Conservation (phyloP, 2,329 filamentous ascomycete genomes). For the Colletotrichum gigasporum region DNA sequence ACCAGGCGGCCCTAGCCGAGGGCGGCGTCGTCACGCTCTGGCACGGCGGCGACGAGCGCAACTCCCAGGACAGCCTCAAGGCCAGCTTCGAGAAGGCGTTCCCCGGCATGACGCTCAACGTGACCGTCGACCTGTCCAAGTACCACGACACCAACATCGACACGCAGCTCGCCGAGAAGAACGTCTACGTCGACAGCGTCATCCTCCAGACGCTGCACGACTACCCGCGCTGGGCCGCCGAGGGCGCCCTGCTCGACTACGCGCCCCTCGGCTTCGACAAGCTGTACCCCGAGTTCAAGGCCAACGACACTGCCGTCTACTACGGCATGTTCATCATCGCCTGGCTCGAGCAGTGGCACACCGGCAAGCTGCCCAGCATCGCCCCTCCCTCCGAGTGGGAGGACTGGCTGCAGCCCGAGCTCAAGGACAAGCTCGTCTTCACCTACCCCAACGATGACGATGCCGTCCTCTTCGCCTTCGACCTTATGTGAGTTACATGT, state of each 20-base stretch:
- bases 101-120: constrained; percentile 59
- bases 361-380: constrained; percentile 44
- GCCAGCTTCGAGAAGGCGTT: constrained; percentile 55
- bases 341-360: constrained; percentile 49
- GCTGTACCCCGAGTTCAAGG: constrained; percentile 52
- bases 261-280: constrained; percentile 56
- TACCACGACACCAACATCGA: constrained; percentile 61
- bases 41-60: constrained; percentile 58
- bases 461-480: constrained; percentile 60
- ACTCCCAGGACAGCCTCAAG: constrained; percentile 50
- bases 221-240: constrained; percentile 59
- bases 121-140: constrained; percentile 65
- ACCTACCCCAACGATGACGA: constrained; percentile 69
- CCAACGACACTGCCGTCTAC: constrained; percentile 50
- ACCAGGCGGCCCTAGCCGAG: constrained; percentile 58
- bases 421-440: constrained; percentile 62
- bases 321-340: constrained; percentile 49
- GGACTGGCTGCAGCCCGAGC: constrained; percentile 57
- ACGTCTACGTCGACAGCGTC: constrained; percentile 54
- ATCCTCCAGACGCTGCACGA: constrained; percentile 62
- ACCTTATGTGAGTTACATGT: constrained; percentile 51
- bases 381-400: constrained; percentile 48
- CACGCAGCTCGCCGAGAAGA: constrained; percentile 49
- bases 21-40: constrained; percentile 54
- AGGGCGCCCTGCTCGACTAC: constrained; percentile 59